These are phyloP conservation scores for Fusarium sp. DNA, from an alignment of 2,329 filamentous ascomycete genomes.

Conservation along the genomic window DNA sequence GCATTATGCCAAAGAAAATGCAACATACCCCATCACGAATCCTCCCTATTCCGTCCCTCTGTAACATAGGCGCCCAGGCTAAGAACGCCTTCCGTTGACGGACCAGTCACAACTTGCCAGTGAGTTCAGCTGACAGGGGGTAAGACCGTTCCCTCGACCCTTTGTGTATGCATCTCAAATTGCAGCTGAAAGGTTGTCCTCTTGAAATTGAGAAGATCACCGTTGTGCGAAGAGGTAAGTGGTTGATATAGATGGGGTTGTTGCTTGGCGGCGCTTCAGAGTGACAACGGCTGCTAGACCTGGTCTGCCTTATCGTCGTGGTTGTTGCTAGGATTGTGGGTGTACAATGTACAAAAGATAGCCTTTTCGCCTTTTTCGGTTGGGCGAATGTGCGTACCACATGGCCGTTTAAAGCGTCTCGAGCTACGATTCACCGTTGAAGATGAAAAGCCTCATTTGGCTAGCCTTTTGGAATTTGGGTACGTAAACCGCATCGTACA, in stretches of 20 bases:
- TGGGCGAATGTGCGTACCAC: neutral
- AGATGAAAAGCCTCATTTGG: conserved; percentile 23
- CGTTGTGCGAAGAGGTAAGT: neutral
- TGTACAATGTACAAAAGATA: neutral
- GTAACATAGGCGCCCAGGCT: conserved; percentile 28
- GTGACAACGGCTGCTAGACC: neutral
- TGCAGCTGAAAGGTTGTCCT: conserved; percentile 7
- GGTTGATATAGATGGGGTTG: neutral
- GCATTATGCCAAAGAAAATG: neutral
- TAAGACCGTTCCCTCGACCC: neutral
- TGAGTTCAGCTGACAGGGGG: conserved; percentile 38
- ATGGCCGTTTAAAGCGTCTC: neutral
- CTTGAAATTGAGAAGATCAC: conserved; percentile 1
- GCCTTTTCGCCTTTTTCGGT: too few relatives aligned
- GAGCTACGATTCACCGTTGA: neutral
- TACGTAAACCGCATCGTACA: neutral
- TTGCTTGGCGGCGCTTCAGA: conserved; percentile 19
- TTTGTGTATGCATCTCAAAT: conserved; percentile 9
- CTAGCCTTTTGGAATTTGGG: conserved; percentile 32
- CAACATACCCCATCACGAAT: neutral
- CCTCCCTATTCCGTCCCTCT: neutral
- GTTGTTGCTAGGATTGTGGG: neutral
- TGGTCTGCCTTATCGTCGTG: neutral
- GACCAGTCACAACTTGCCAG: conserved; percentile 20
- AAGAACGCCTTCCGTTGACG: conserved; percentile 10